Conservation (phyloP, 768 basidiomycete genomes). For the Phylloporus arenicola region DNA sequence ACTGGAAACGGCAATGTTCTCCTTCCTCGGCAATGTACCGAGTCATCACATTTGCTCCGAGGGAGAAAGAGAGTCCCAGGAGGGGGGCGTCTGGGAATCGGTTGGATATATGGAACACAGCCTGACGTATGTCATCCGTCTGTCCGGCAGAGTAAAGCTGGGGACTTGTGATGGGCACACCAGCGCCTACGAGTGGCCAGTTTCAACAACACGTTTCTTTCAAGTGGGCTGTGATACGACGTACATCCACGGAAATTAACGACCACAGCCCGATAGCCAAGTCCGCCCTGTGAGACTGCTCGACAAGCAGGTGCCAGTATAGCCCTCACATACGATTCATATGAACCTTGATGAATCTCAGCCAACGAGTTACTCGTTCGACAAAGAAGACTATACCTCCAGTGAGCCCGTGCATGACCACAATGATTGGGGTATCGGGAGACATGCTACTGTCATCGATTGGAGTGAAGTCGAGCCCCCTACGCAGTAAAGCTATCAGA, state of each 20-base stretch:
- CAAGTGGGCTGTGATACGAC: conserved; percentile 25
- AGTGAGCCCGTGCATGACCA: conserved; percentile 30
- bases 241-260: conserved; percentile 90
- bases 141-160: conserved; percentile 85
- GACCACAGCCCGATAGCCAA: conserved; percentile 87
- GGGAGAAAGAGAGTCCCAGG: conserved; percentile 85
- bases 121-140: conserved; percentile 84
- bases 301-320: conserved; percentile 70
- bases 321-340: conserved; percentile 86
- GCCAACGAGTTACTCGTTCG: not conserved
- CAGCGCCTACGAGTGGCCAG: conserved; percentile 55
- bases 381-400: conserved; percentile 21
- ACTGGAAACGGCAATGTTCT: conserved; percentile 50
- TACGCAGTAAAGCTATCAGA: conserved; percentile 7
- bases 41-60: conserved; percentile 89
- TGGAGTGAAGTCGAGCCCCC: conserved; percentile 32
- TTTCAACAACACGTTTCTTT: conserved; percentile 13
- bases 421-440: conserved; percentile 26
- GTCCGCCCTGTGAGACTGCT: conserved; percentile 70
- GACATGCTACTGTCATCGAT: conserved; percentile 19
- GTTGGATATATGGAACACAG: conserved; percentile 68
- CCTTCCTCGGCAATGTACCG: conserved; percentile 87
- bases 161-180: conserved; percentile 73
- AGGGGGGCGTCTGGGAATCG: conserved; percentile 76
- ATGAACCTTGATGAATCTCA: conserved; percentile 52